Evolutionary conservation across 495 filamentous ascomycete species (phyloP), one percentile per base, ranked within the genome.

Genomic region (Xylaria palmicola): DNA sequence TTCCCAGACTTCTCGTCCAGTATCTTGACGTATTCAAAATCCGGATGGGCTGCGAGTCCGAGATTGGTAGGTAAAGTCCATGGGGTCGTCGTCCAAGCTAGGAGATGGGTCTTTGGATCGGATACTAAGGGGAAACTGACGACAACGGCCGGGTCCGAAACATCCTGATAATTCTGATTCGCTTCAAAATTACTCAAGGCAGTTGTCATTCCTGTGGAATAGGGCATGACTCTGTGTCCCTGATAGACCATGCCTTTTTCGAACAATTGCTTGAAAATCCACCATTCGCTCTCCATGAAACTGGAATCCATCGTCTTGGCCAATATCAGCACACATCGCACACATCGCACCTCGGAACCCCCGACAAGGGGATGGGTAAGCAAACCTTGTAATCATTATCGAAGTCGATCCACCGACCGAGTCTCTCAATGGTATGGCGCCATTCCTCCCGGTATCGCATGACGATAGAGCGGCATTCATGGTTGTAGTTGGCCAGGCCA

Each of bases 251-350:
- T 81, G 27, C 85, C 90, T 76, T 96, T 96, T 68, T 94, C 89
- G 68, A 88, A 93, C 20, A 98, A 81, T 68, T 93, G 86, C 75
- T 93, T 94, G 81, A 96, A 96, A 41, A 95, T 89, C 93, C 93
- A 97, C 93, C 93, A 98, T 41, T 90, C 86, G 0, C 90, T 90
- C 76, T 97, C 93, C 93, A 98, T 98, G 77, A 93, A 98, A n/a
- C 76, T 84, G 1, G 87, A 79, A 74, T 98, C 88, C 92, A 97
- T 96, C 13, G 91, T 95, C 88, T 91, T 72, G 24, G 8, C 8
- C 19, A 36, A 22, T 19, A 41, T 74, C 36, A 64, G 66, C 65
- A 43, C 56, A 66, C 12, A 26, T 12, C 12, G n/a, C 36, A 51
- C 7, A 17, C 27, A 20, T 15, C 15, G 24, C 4, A 17, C 13